Percentiles rank a stretch among this genome's conserved stretches.
Evolutionary conservation across 805 yeast species (phyloP).

Genomic region (Saccharomycopsis sp.): DNA sequence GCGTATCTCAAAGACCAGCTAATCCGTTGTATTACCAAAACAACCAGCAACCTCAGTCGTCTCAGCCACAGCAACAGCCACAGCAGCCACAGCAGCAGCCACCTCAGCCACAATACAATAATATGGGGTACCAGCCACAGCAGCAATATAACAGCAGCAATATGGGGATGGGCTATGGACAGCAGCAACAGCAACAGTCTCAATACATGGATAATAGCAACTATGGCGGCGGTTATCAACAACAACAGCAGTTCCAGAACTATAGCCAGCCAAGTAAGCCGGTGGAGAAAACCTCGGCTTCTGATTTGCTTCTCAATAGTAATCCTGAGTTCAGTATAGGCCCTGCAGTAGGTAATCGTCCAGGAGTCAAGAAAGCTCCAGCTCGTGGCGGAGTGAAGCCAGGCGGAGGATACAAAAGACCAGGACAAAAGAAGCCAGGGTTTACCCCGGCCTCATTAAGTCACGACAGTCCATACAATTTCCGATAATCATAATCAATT

Average conservation of each 20-base stretch:
- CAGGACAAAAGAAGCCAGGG: conserved; percentile 27
- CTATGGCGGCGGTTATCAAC: conserved; percentile 11
- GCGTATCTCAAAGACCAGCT: conserved; percentile 70
- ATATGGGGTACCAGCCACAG: conserved; percentile 11
- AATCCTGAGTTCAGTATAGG: conserved; percentile 42
- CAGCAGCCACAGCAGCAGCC: conserved; percentile 15
- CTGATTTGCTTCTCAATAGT: conserved; percentile 39
- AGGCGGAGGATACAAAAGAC: conserved; percentile 33
- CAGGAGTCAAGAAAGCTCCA: conserved; percentile 16
- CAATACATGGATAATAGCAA: not conserved
- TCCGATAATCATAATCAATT: conserved; percentile 25
- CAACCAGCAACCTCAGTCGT: conserved; percentile 19
- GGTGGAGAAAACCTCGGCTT: conserved; percentile 28
- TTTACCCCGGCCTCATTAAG: conserved; percentile 37
- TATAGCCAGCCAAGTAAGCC: conserved; percentile 22
- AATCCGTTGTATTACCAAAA: conserved; percentile 45
- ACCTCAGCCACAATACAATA: conserved; percentile 24
- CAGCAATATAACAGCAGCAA: conserved; percentile 10
- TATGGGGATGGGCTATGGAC: not conserved
- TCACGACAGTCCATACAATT: conserved; percentile 40
- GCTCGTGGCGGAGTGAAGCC: conserved; percentile 30
- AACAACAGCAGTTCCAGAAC: conserved; percentile 20
- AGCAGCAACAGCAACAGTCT: not conserved
- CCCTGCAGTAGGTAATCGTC: conserved; percentile 14
- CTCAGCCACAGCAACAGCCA: conserved; percentile 4